A percentile compares a stretch with the other conserved stretches of the same genome.
Conservation (phyloP, 352 stramenopile species). For the Peronospora tabacina region DNA sequence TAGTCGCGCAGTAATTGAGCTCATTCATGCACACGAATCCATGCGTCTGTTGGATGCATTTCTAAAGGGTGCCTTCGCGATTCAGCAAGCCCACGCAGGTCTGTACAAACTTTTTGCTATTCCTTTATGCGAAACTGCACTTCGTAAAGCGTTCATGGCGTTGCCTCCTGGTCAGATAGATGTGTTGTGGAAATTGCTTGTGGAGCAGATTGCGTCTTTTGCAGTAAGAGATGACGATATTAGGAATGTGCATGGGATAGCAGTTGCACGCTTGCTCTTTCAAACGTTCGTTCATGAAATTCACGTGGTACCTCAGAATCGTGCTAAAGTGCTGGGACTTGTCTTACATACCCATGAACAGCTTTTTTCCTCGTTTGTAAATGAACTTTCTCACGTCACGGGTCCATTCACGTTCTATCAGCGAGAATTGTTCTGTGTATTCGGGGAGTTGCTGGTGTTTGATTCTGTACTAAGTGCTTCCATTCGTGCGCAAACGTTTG, state of each 20-base stretch:
- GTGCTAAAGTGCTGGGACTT: slow-evolving; percentile 44
- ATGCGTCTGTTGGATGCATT: slow-evolving; percentile 77
- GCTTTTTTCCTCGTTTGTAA: slow-evolving; percentile 34
- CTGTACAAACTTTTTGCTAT: slow-evolving; percentile 48
- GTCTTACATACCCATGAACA: slow-evolving; percentile 45
- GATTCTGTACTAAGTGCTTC: slow-evolving; percentile 41
- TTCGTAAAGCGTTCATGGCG: slow-evolving; percentile 66
- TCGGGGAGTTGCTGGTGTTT: slow-evolving; percentile 70
- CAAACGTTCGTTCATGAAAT: slow-evolving; percentile 74
- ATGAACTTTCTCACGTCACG: slow-evolving; percentile 15
- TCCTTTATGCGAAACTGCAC: slow-evolving; percentile 31
- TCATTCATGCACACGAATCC: slow-evolving; percentile 73
- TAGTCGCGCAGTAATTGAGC: slow-evolving; percentile 40
- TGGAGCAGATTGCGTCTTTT: slow-evolving; percentile 39
- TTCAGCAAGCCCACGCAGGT: slow-evolving; percentile 25
- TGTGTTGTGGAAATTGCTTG: slow-evolving; percentile 62
- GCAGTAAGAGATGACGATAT: slow-evolving; percentile 11
- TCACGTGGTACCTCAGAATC: slow-evolving; percentile 71
- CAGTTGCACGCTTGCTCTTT: slow-evolving; percentile 63
- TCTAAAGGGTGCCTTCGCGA: slow-evolving; percentile 32
- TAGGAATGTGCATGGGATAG: slow-evolving; percentile 22
- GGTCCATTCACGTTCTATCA: slow-evolving; percentile 34
- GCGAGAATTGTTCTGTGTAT: slow-evolving; percentile 59
- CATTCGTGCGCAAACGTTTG: slow-evolving; percentile 38
- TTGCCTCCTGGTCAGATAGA: slow-evolving; percentile 73